Conservation (phyloP, 2,329 filamentous ascomycete species). For the Apiospora kogelbergensis region DNA sequence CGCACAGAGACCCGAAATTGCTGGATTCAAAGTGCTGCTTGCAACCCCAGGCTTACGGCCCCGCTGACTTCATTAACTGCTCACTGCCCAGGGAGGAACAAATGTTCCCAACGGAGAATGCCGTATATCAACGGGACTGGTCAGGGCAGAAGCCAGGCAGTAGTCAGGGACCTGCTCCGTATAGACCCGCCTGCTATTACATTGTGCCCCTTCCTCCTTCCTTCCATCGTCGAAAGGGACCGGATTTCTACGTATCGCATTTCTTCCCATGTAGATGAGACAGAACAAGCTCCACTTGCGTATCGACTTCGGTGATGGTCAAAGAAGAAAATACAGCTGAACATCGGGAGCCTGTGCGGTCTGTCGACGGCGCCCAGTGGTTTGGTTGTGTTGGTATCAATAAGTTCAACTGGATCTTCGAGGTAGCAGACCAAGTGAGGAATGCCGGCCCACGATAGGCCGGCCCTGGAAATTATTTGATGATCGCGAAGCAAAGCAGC, state of each 20-base stretch:
- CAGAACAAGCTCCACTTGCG: neutral
- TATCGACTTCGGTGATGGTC: neutral
- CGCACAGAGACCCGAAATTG: neutral
- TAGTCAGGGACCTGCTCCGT: neutral
- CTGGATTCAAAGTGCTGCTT: neutral
- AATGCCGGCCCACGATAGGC: neutral
- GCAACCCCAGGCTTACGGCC: neutral
- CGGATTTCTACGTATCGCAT: neutral
- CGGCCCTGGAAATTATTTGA: neutral
- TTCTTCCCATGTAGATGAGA: neutral
- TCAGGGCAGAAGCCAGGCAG: too few relatives aligned
- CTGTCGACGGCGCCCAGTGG: neutral
- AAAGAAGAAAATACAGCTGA: neutral
- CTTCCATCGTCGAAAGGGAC: neutral
- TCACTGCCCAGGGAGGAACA: neutral
- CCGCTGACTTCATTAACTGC: conserved; percentile 6
- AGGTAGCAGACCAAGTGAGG: neutral
- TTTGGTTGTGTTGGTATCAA: neutral
- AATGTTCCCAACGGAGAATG: neutral
- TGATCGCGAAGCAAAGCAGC: neutral
- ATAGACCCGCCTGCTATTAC: neutral
- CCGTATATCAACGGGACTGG: neutral
- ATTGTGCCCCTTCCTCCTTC: neutral
- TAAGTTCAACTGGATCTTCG: neutral
- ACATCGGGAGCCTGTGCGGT: neutral